Evolutionary conservation across 352 stramenopile species (phyloP).

Genomic region (Elongisporangium prolatum): DNA sequence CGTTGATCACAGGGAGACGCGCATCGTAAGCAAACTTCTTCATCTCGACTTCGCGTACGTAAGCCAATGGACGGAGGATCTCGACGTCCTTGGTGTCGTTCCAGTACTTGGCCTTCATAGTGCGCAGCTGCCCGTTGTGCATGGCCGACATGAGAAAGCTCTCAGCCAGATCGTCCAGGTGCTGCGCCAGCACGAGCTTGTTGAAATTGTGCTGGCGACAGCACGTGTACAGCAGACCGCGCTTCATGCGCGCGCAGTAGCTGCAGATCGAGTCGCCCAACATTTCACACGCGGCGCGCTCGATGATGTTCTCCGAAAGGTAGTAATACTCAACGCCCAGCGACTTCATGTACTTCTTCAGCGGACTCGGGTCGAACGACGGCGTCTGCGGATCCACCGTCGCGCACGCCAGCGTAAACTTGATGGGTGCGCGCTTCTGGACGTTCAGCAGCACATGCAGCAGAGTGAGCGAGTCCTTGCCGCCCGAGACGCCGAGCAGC

Average conservation of each 20-base stretch:
- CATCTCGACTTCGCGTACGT: slow-evolving; percentile 93
- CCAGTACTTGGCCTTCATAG: slow-evolving; percentile 99
- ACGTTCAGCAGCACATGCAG: slow-evolving; percentile 95
- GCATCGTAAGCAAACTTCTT: slow-evolving; percentile 82
- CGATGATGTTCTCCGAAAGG: slow-evolving; percentile 92
- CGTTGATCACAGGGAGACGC: slow-evolving; percentile 96
- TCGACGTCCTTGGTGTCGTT: slow-evolving; percentile 93
- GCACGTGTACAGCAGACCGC: slow-evolving; percentile 95
- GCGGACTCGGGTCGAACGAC: slow-evolving; percentile 95
- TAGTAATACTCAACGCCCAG: slow-evolving; percentile 96
- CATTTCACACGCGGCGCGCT: slow-evolving; percentile 83
- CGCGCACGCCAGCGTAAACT: slow-evolving; percentile 93
- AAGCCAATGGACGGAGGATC: slow-evolving; percentile 95
- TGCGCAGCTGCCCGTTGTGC: slow-evolving; percentile 97
- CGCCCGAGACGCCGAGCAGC: slow-evolving; percentile 93
- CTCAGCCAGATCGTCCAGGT: slow-evolving; percentile 97
- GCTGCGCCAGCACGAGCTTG: slow-evolving; percentile 92
- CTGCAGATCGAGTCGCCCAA: slow-evolving; percentile 92
- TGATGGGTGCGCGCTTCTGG: slow-evolving; percentile 90
- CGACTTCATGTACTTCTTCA: slow-evolving; percentile 95
- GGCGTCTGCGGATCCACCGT: slow-evolving; percentile 97
- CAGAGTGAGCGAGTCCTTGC: slow-evolving; percentile 97
- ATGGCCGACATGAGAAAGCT: slow-evolving; percentile 98
- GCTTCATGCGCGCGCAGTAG: slow-evolving; percentile 97
- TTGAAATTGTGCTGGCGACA: slow-evolving; percentile 94